Evolutionary conservation across 1,139 yeast species (phyloP), one percentile per base, ranked within the genome.

Genomic region (Candida smagusa): DNA sequence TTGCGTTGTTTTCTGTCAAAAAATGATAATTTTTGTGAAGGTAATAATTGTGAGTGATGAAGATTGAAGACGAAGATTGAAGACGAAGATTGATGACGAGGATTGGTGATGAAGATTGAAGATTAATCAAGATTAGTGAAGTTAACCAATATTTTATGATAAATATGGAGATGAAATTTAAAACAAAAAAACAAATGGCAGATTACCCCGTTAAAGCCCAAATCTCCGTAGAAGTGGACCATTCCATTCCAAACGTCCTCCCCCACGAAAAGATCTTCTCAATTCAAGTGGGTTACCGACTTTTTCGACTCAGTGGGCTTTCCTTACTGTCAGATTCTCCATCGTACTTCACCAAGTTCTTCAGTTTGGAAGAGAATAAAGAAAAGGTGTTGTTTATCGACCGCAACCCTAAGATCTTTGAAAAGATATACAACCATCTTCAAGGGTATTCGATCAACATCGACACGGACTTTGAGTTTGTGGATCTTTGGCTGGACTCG

Each of bases 311-410:
- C 24, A 82, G 92, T 53, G 97, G 96, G 1, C 89, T 92, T 1
- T 87, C 96, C 4, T 59, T 89, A 30, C 84, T 90, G 19, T 85
- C 87, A 1, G 97, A 88, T 60, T 81, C 77, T 2, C 84, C 85
- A 2, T 78, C 84, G 2, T 78, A 77, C 51, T 79, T 79, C 55
- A 77, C 84, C 11, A 54, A 61, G 13, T 79, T 58, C 56, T 79
- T 79, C 46, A 35, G 41, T 2, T 49, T 58, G 12, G 53, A 56
- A 26, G 67, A 49, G 2, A 72, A 70, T 47, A 55, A 53, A 13
- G 69, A 65, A 16, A 75, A 74, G 32, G 66, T 72, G 0, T 57
- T 87, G n/a, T 80, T 78, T 49, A 77, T 89, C 35, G 97, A 89
- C 58, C 63, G 96, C 31, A 81, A 83, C n/a, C 84, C 95, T 0